A percentile compares a stretch with the other conserved stretches of the same genome.
phyloP scores from a whole-genome alignment of 768 basidiomycete species.

The Ramaria sp. region DNA sequence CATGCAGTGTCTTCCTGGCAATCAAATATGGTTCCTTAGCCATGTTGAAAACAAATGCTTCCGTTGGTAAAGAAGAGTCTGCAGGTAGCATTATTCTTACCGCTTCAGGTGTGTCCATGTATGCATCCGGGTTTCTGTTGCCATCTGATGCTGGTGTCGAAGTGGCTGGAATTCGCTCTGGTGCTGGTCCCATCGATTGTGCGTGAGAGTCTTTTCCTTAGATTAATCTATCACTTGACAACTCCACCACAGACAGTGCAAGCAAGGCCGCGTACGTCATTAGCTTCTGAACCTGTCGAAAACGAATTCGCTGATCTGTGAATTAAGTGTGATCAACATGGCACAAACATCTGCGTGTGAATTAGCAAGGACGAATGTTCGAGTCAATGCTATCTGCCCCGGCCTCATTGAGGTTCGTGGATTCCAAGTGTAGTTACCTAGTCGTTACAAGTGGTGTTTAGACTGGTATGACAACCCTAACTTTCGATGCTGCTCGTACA shows the following conservation, averaged over 20 bases:
- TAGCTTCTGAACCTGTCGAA: not conserved
- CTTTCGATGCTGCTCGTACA: constrained; percentile 68
- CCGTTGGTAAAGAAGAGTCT: constrained; percentile 54
- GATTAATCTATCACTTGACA: constrained; percentile 5
- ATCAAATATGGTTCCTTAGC: constrained; percentile 77
- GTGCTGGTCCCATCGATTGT: constrained; percentile 78
- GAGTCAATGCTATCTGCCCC: constrained; percentile 85
- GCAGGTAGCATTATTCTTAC: constrained; percentile 83
- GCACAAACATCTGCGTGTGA: constrained; percentile 77
- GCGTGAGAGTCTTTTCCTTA: constrained; percentile 18
- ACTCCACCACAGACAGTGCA: constrained; percentile 56
- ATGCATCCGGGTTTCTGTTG: not conserved
- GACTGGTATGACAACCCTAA: constrained; percentile 78
- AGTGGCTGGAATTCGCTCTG: constrained; percentile 79
- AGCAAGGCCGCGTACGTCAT: constrained; percentile 79
- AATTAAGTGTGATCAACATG: constrained; percentile 69
- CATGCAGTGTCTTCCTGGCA: constrained; percentile 85
- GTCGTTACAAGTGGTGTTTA: constrained; percentile 7
- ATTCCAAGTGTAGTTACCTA: not conserved
- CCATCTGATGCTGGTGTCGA: not conserved
- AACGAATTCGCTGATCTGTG: not conserved
- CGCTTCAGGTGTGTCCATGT: constrained; percentile 53
- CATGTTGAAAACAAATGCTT: constrained; percentile 59
- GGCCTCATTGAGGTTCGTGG: constrained; percentile 61
- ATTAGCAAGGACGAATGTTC: constrained; percentile 70